These are phyloP conservation scores for Manihot esculenta DNA, from an alignment of 441 rosid species.

Conservation along the genomic window DNA sequence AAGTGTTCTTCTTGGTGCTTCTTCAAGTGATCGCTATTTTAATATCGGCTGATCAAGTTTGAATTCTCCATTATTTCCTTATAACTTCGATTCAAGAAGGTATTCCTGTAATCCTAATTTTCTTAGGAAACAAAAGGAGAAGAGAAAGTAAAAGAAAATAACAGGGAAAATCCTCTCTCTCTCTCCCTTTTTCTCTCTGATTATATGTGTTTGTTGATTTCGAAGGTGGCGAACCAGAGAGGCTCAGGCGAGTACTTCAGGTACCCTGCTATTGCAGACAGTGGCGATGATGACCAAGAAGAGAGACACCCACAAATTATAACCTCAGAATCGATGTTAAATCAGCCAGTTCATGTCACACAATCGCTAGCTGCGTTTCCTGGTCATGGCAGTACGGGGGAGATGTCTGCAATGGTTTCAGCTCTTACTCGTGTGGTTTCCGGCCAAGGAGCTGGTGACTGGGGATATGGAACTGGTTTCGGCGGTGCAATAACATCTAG, in stretches of 20 bases:
- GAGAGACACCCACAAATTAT: neutral
- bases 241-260: slow-evolving; percentile 32
- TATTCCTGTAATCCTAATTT: neutral
- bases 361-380: slow-evolving; percentile 20
- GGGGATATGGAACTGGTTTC: slow-evolving; percentile 13
- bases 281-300: slow-evolving; percentile 16
- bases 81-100: neutral
- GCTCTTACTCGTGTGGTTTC: slow-evolving; percentile 58
- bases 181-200: neutral
- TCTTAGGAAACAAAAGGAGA: neutral
- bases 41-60: slow-evolving; percentile 25
- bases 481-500: slow-evolving; percentile 18
- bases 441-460: slow-evolving; percentile 26
- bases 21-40: slow-evolving; percentile 7
- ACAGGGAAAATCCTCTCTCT: no score
- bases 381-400: slow-evolving; percentile 34
- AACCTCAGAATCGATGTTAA: slow-evolving; percentile 22
- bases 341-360: neutral
- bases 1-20: neutral
- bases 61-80: slow-evolving; percentile 1
- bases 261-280: slow-evolving; percentile 15
- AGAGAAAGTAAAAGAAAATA: neutral
- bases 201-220: slow-evolving; percentile 36
- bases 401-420: slow-evolving; percentile 59
- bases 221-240: slow-evolving; percentile 55